These are phyloP conservation scores for Plantago elongata DNA, from an alignment of 257 asterid species.

Conservation along the genomic window DNA sequence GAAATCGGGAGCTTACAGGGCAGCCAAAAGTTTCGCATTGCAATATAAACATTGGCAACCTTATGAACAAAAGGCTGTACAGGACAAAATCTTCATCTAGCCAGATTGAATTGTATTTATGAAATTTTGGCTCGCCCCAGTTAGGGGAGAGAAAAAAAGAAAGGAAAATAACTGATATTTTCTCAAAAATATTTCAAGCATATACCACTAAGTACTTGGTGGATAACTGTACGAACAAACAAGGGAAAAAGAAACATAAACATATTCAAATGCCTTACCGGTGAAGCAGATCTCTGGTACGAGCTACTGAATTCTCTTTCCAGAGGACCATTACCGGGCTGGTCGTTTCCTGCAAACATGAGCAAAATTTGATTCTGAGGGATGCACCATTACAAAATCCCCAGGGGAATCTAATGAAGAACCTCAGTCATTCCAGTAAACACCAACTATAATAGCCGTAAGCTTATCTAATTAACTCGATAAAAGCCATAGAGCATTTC, in stretches of 20 bases:
- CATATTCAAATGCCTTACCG: slow-evolving; percentile 33
- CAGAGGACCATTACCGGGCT: slow-evolving; percentile 24
- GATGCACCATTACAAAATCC: background rate
- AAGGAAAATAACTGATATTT: background rate
- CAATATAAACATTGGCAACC: too few relatives aligned
- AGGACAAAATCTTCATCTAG: too few relatives aligned
- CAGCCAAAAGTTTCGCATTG: too few relatives aligned
- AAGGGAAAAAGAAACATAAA: background rate
- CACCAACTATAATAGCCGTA: background rate
- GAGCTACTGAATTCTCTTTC: slow-evolving; percentile 38
- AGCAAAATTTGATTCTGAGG: slow-evolving; percentile 7
- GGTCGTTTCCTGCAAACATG: slow-evolving; percentile 51
- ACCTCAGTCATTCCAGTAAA: background rate
- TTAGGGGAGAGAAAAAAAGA: background rate
- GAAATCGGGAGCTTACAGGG: background rate
- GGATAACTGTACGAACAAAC: background rate
- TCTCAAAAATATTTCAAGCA: too few relatives aligned
- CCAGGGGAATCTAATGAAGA: background rate
- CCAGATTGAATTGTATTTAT: too few relatives aligned
- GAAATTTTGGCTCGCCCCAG: too few relatives aligned
- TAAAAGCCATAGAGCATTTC: too few relatives aligned
- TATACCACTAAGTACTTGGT: too few relatives aligned
- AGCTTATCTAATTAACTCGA: too few relatives aligned
- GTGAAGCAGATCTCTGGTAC: slow-evolving; percentile 36
- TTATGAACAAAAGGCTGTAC: too few relatives aligned